phyloP scores from a whole-genome alignment of 2,329 filamentous ascomycete genomes.

The Colletotrichum sansevieriae region DNA sequence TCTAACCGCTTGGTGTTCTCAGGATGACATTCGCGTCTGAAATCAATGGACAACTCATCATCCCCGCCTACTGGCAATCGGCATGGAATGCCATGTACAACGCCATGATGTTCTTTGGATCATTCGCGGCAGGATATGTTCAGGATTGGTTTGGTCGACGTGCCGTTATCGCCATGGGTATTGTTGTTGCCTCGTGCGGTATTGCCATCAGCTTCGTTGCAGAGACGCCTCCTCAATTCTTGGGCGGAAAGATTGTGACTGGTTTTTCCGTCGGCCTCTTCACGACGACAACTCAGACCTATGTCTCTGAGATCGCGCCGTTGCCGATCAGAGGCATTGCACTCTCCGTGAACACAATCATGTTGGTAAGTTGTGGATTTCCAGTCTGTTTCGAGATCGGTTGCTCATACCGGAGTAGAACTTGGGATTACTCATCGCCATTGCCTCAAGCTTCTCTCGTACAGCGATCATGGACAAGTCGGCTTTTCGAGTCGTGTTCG shows the following conservation, averaged over 20 bases:
- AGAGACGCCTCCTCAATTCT: slow-evolving; percentile 37
- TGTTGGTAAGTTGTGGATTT: slow-evolving; percentile 49
- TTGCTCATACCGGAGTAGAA: slow-evolving; percentile 10
- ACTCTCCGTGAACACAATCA: slow-evolving; percentile 55
- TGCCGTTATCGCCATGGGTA: slow-evolving; percentile 35
- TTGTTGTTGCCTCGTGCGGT: slow-evolving; percentile 35
- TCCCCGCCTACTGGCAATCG: slow-evolving; percentile 45
- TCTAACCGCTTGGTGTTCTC: neutral
- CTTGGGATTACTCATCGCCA: slow-evolving; percentile 45
- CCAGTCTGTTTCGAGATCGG: neutral
- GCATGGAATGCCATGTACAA: slow-evolving; percentile 45
- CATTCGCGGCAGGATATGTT: slow-evolving; percentile 39
- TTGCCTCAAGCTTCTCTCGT: slow-evolving; percentile 53
- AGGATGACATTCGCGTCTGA: slow-evolving; percentile 42
- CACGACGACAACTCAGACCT: slow-evolving; percentile 45
- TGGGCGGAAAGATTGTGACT: slow-evolving; percentile 44
- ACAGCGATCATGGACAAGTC: slow-evolving; percentile 52
- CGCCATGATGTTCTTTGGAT: slow-evolving; percentile 43
- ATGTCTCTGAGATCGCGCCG: slow-evolving; percentile 53
- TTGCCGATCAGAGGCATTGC: slow-evolving; percentile 54
- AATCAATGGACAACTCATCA: slow-evolving; percentile 43
- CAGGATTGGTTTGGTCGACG: slow-evolving; percentile 44
- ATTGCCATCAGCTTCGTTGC: slow-evolving; percentile 43
- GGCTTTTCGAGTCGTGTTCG: slow-evolving; percentile 48
- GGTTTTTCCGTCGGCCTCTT: slow-evolving; percentile 43